Evolutionary conservation across 805 yeast species (phyloP), one percentile per base, ranked within the genome.

Genomic region (Saccharomycopsis sp.): DNA sequence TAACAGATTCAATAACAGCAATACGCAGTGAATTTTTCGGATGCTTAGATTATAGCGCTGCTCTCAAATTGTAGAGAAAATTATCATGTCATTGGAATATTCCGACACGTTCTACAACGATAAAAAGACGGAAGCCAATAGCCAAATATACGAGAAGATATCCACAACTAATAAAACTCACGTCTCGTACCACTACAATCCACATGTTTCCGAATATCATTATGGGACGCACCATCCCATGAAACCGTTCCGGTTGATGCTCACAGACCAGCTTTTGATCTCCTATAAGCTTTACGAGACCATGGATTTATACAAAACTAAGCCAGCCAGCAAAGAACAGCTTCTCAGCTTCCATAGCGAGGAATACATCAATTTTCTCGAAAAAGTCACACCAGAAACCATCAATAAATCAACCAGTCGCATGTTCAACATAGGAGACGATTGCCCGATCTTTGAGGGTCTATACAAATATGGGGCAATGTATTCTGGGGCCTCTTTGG

Each of bases 151-250:
- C 66, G 80, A 78, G 63, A 74, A 73, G 29, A 67, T 74, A 59
- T 70, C 73, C 54, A 70, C 75, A 1, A 65, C 74, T 18, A 75
- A 77, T 59, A 73, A 73, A 12, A 83, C 85, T 2, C 73, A 81
- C 66, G 97, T 91, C 1, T 89, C 96, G 7, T 91, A 91, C 72
- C 97, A 91, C 70, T 89, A 80, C 71, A 91, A 91, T 70, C 88
- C 91, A 24, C 82, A 85, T 55, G 95, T 85, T 0, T 78, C 89
- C 1, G 80, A 82, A 63, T 91, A 85, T 71, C 97, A 91, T 67
- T 91, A 89, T 70, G 99, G 99, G 16, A 87, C 89, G 1, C 81
- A 84, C 60, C 99, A 92, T 71, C 99, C 99, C n/a, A 92, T 92
- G 99, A 92, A 92, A 70, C 99, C 99, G 15, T 89, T 91, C 70